Evolutionary conservation across 257 asterid genomes (phyloP), one percentile per base, ranked within the genome.

Genomic region (Nicotiana otophora): DNA sequence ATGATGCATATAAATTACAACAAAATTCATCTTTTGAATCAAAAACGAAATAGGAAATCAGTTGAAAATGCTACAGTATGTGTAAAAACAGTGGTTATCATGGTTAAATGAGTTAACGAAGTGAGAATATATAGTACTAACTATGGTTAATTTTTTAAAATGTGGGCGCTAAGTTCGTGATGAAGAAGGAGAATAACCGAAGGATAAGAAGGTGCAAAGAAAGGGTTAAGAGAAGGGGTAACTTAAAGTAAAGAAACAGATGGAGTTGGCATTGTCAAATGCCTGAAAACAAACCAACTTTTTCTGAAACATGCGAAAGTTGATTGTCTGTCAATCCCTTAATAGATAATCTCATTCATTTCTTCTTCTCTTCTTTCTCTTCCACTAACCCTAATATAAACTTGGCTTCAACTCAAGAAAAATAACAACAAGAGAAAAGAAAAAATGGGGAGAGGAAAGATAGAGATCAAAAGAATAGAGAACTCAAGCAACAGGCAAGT

Each of bases 401-500:
- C 1, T 20, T 42, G 42, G 51, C 23, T 66, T 66, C 74, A 63
- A 5, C 61, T 70, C 79, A 46, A 77, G 66, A 69, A 81, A 80
- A 84, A 69, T 83, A 34, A 86, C 53, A 31, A 81, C 77, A 31
- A 78, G 51, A 19, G 60, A 54, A 80, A 33, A 68, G 63, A 81
- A 60, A 84, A 61, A 83, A 78, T 78, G 85, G 83, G 85, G 81
- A 84, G 88, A 84, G 77, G 87, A 82, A 85, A 82, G 12, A 74
- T 89, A 75, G 93, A 91, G 91, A 93, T 85, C 82, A 88, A 84
- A 87, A 90, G 81, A 85, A 91, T 89, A 23, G 95, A 92, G 82
- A 92, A 90, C 87, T 85, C 94, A 33, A 92, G 92, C 88, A 92
- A 91, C 88, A 83, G 91, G 46, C 94, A 92, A 67, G 94, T 92